These are phyloP conservation scores for Globisporangium mamillatum DNA, from an alignment of 352 stramenopile species.

Conservation along the genomic window DNA sequence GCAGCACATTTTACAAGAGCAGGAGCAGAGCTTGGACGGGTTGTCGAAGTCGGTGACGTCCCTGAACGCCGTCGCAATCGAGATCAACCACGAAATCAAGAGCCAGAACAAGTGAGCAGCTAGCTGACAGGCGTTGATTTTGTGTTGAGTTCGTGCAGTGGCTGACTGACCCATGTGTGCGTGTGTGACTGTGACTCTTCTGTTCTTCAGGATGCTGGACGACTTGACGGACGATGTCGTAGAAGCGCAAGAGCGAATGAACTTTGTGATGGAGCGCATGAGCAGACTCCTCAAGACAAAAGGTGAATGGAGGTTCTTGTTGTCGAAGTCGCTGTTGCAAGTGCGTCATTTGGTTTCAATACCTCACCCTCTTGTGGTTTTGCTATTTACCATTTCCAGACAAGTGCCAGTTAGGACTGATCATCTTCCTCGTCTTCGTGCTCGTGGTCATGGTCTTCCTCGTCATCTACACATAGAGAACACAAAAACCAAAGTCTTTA, in stretches of 20 bases:
- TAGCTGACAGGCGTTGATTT: background rate
- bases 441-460: constrained; percentile 77
- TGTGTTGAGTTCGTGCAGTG: background rate
- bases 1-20: constrained; percentile 71
- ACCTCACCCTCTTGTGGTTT: background rate
- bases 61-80: constrained; percentile 64
- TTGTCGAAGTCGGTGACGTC: constrained; percentile 51
- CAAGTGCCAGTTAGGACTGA: constrained; percentile 74
- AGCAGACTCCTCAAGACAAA: constrained; percentile 79
- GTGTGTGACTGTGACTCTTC: background rate
- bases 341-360: background rate
- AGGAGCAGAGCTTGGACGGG: constrained; percentile 59
- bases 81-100: constrained; percentile 70
- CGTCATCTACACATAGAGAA: constrained; percentile 76
- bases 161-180: background rate
- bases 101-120: constrained; percentile 64
- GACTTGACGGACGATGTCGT: constrained; percentile 69
- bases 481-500: background rate
- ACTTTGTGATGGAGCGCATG: constrained; percentile 79
- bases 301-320: constrained; percentile 31
- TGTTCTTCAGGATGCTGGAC: constrained; percentile 62
- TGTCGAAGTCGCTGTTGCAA: background rate
- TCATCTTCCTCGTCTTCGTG: constrained; percentile 65
- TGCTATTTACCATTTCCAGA: constrained; percentile 30
- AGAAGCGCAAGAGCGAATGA: constrained; percentile 76